Evolutionary conservation across 2,329 filamentous ascomycete genomes (phyloP).

Genomic region (Trichoderma guizhouense): DNA sequence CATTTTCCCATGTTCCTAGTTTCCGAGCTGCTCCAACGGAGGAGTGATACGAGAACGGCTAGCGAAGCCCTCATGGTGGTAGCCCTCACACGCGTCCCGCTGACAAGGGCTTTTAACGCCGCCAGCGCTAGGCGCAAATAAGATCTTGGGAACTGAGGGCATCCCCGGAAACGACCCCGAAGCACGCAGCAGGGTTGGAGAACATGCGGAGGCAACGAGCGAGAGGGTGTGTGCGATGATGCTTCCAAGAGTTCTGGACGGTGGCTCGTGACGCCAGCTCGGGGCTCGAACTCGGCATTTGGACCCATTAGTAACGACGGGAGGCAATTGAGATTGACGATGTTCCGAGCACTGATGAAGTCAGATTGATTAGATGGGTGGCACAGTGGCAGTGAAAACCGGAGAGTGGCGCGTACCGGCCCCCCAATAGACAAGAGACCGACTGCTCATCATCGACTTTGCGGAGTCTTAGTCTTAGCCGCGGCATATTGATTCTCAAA

Average conservation of each 20-base stretch:
- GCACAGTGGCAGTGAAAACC: neutral
- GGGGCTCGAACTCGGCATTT: neutral
- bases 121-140: neutral
- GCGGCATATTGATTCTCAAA: neutral
- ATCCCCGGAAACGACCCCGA: neutral
- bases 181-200: neutral
- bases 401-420: neutral
- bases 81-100: neutral
- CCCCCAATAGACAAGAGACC: neutral
- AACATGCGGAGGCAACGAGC: neutral
- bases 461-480: neutral
- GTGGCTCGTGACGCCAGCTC: neutral
- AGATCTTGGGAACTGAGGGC: constrained; percentile 1
- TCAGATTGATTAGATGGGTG: neutral
- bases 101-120: neutral
- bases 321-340: neutral
- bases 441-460: neutral
- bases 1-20: neutral
- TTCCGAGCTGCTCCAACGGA: neutral
- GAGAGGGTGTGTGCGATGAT: neutral
- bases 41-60: constrained; percentile 6
- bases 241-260: neutral
- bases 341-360: neutral
- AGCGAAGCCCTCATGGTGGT: neutral
- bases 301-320: neutral